phyloP scores from a whole-genome alignment of 2,329 filamentous ascomycete genomes.

The Trichoderma hamatum region DNA sequence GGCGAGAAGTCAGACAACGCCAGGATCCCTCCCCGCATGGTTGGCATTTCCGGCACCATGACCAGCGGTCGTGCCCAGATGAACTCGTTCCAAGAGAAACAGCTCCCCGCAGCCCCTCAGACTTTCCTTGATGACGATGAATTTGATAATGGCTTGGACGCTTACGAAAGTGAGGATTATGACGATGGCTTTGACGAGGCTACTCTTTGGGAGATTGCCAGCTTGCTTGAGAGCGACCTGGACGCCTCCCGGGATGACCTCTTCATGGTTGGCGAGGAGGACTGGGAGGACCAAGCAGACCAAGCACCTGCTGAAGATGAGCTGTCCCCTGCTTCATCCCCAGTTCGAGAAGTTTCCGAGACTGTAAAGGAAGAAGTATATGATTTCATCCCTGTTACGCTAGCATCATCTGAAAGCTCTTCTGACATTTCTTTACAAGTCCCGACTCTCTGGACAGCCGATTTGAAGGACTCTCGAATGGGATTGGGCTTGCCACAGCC shows the following conservation, averaged over 20 bases:
- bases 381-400: slow-evolving; percentile 16
- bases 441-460: slow-evolving; percentile 15
- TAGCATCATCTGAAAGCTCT: background rate
- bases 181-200: slow-evolving; percentile 63
- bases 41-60: slow-evolving; percentile 55
- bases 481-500: slow-evolving; percentile 41
- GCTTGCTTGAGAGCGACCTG: slow-evolving; percentile 55
- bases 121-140: slow-evolving; percentile 37
- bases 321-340: background rate
- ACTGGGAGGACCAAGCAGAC: slow-evolving; percentile 20
- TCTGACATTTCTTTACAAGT: background rate
- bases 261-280: slow-evolving; percentile 42
- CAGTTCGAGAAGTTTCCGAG: background rate
- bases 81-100: background rate
- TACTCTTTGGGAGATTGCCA: slow-evolving; percentile 67
- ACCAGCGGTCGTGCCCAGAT: slow-evolving; percentile 18
- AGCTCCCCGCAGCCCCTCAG: slow-evolving; percentile 55
- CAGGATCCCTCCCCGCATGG: slow-evolving; percentile 43
- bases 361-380: background rate
- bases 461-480: background rate
- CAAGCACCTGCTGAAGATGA: background rate
- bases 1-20: slow-evolving; percentile 64
- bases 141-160: slow-evolving; percentile 29
- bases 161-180: slow-evolving; percentile 43
- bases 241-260: slow-evolving; percentile 57